phyloP scores from a whole-genome alignment of 371 early-diverging fungal genomes.

The Apophysomyces trapeziformis region DNA sequence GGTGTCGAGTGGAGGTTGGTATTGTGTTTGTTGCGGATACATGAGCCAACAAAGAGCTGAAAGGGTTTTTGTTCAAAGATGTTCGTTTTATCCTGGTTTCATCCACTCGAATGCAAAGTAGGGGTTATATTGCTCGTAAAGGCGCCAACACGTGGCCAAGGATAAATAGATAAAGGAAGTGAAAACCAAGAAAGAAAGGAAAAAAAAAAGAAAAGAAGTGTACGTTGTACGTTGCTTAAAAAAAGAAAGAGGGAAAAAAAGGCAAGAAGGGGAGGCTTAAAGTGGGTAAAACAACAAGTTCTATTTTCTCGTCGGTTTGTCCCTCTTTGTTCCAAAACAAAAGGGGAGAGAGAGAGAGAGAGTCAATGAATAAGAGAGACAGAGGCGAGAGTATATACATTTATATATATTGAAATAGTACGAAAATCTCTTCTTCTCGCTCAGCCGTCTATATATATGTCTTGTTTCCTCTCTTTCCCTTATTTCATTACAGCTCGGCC shows the following conservation, averaged over 20 bases:
- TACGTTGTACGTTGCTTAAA: not conserved
- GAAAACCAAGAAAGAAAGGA: not conserved
- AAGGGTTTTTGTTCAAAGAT: conserved; percentile 1
- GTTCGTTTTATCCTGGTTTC: conserved; percentile 9
- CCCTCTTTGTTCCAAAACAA: not conserved
- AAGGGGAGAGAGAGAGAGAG: too few relatives aligned
- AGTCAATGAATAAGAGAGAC: not conserved
- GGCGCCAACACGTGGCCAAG: conserved; percentile 13
- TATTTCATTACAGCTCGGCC: not conserved
- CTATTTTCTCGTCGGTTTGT: conserved; percentile 13
- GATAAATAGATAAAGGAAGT: conserved; percentile 6
- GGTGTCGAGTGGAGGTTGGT: conserved; percentile 2
- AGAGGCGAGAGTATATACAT: not conserved
- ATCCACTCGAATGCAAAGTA: conserved; percentile 8
- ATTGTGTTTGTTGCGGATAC: conserved; percentile 13
- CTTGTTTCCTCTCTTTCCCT: not conserved
- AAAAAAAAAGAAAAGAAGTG: conserved; percentile 11
- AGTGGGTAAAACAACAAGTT: conserved; percentile 8
- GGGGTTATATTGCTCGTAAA: conserved; percentile 11
- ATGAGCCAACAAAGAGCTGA: conserved; percentile 6
- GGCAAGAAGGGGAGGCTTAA: conserved; percentile 11
- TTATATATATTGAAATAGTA: not conserved
- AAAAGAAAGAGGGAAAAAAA: conserved; percentile 16
- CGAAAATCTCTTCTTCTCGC: too few relatives aligned
- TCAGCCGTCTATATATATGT: not conserved